Conservation (phyloP, 2,329 filamentous ascomycete genomes). For the Paramyrothecium roridum region DNA sequence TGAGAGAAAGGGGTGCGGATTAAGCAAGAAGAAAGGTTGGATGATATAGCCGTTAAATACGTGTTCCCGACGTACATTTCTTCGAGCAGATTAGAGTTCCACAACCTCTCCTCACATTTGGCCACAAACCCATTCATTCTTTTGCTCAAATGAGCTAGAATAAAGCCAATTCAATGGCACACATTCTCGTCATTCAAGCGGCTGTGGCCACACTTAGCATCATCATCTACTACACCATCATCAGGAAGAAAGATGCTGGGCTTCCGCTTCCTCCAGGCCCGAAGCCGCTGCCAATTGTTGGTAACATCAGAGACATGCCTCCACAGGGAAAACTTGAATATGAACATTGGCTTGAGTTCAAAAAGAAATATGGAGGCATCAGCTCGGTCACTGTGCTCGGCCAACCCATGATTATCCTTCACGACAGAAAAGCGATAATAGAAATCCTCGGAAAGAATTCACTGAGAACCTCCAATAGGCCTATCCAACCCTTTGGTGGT, state of each 20-base stretch:
- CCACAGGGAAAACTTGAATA: constrained; percentile 22
- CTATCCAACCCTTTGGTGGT: constrained; percentile 6
- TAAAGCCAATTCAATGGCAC: no score
- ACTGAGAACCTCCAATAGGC: constrained; percentile 13
- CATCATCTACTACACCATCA: neutral
- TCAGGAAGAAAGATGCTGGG: neutral
- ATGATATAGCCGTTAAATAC: no score
- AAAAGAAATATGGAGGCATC: constrained; percentile 25
- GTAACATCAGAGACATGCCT: constrained; percentile 44
- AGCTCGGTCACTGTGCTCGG: constrained; percentile 20
- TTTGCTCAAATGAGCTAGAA: no score
- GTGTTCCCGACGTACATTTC: no score
- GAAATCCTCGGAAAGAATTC: constrained; percentile 29
- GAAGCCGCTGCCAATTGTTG: constrained; percentile 36
- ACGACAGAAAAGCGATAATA: constrained; percentile 29
- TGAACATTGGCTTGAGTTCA: constrained; percentile 31
- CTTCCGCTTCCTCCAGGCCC: constrained; percentile 19
- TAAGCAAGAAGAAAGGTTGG: no score
- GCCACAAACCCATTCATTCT: no score
- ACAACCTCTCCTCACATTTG: no score
- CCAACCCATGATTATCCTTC: constrained; percentile 35
- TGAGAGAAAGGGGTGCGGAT: no score
- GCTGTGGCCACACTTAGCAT: no score
- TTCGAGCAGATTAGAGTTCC: no score
- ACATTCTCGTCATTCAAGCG: no score